Evolutionary conservation across 1,284 basidiomycete genomes (phyloP).

Genomic region (Ustilago nuda): DNA sequence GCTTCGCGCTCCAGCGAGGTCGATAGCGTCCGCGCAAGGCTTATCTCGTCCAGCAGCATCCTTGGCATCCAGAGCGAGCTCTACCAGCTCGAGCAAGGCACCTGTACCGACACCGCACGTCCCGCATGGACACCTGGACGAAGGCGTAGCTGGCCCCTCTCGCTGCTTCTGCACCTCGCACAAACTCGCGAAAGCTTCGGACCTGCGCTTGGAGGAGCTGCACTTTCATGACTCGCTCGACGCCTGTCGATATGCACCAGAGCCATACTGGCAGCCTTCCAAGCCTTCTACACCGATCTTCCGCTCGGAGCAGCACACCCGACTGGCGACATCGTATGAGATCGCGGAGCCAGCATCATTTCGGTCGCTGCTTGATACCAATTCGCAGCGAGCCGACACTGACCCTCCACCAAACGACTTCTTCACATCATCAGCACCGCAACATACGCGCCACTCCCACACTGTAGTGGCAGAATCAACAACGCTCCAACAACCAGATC

Average conservation of each 20-base stretch:
- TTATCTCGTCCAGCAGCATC: background rate
- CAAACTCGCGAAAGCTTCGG: constrained; percentile 26
- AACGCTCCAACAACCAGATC: background rate
- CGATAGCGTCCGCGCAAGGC: constrained; percentile 10
- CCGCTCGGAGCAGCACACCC: background rate
- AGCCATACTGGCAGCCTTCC: constrained; percentile 19
- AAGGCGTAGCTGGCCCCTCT: constrained; percentile 37
- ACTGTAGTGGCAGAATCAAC: background rate
- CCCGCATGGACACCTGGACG: constrained; percentile 25
- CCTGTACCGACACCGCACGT: constrained; percentile 15
- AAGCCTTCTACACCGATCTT: background rate
- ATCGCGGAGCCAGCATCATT: constrained; percentile 7
- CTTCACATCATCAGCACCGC: constrained; percentile 34
- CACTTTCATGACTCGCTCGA: constrained; percentile 22
- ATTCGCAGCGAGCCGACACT: background rate
- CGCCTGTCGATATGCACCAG: constrained; percentile 14
- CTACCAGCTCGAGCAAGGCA: background rate
- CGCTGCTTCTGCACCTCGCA: constrained; percentile 42
- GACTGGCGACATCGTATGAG: background rate
- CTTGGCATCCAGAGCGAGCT: constrained; percentile 13
- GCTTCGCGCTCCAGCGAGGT: constrained; percentile 36
- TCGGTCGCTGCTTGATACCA: background rate
- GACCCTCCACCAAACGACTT: constrained; percentile 15
- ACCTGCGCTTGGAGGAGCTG: constrained; percentile 33
- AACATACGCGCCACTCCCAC: background rate